phyloP scores from a whole-genome alignment of 108 stramenopile species.

The Fistulifera solaris region DNA sequence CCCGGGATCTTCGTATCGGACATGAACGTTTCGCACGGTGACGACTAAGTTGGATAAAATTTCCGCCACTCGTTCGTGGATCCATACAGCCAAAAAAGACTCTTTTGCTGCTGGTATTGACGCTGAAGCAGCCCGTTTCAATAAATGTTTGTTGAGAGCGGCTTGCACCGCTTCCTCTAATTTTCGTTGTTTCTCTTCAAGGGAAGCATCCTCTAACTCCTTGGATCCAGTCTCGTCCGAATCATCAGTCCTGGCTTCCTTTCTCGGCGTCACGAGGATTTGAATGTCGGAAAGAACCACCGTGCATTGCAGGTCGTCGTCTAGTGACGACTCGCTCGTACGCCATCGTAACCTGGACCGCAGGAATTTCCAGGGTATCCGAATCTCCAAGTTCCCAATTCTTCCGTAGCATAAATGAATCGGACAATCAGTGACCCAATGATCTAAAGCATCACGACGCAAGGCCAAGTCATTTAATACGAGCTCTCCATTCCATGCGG shows the following conservation, averaged over 20 bases:
- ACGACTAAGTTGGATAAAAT: slow-evolving; percentile 44
- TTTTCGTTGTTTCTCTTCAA: too few relatives aligned
- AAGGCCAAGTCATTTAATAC: slow-evolving; percentile 41
- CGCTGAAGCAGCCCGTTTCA: neutral
- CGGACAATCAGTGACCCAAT: slow-evolving; percentile 9
- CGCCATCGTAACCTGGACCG: slow-evolving; percentile 22
- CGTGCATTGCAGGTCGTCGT: slow-evolving; percentile 18
- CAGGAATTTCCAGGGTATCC: slow-evolving; percentile 52
- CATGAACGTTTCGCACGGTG: slow-evolving; percentile 58
- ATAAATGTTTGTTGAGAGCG: neutral
- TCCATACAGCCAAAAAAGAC: slow-evolving; percentile 17
- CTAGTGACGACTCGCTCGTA: neutral
- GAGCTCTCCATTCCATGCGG: slow-evolving; percentile 64
- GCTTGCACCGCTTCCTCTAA: neutral
- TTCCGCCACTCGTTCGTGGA: slow-evolving; percentile 23
- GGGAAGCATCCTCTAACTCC: slow-evolving; percentile 2
- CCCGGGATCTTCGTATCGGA: slow-evolving; percentile 73
- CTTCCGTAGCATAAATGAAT: slow-evolving; percentile 36
- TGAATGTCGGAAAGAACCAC: slow-evolving; percentile 61
- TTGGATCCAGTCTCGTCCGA: neutral
- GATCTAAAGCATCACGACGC: slow-evolving; percentile 37
- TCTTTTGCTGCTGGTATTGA: slow-evolving; percentile 5
- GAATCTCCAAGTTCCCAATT: slow-evolving; percentile 46
- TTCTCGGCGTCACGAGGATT: slow-evolving; percentile 44
- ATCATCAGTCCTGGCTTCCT: neutral